Evolutionary conservation across 2,329 filamentous ascomycete genomes (phyloP).

Genomic region (Paraphaeosphaeria sporulosa): DNA sequence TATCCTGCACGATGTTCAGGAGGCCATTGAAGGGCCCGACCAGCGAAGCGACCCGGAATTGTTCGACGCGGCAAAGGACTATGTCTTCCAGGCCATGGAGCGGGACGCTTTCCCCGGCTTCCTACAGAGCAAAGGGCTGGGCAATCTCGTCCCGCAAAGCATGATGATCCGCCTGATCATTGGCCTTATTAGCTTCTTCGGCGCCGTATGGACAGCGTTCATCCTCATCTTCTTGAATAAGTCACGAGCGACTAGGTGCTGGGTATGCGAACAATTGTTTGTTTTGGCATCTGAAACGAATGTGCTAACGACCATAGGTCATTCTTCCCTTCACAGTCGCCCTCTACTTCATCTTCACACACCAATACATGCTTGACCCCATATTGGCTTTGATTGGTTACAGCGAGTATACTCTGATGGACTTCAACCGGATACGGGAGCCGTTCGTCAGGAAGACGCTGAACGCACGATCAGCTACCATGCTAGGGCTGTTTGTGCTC

Average conservation of each 20-base stretch:
- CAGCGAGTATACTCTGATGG: constrained; percentile 97
- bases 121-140: constrained; percentile 90
- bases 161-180: constrained; percentile 85
- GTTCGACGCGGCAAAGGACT: constrained; percentile 97
- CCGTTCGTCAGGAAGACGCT: constrained; percentile 89
- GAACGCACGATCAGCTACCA: constrained; percentile 81
- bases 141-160: constrained; percentile 92
- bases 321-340: constrained; percentile 93
- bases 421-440: constrained; percentile 86
- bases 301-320: constrained; percentile 58
- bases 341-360: constrained; percentile 75
- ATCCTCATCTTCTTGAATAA: constrained; percentile 90
- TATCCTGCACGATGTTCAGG: constrained; percentile 85
- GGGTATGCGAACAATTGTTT: constrained; percentile 66
- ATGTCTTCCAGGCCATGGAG: constrained; percentile 99
- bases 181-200: constrained; percentile 86
- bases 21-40: constrained; percentile 81
- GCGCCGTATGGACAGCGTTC: constrained; percentile 92
- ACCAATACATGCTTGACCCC: constrained; percentile 95
- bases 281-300: neutral
- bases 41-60: constrained; percentile 95
- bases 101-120: constrained; percentile 98
- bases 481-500: constrained; percentile 76
- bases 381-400: constrained; percentile 86
- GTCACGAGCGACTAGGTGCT: constrained; percentile 76